These are phyloP conservation scores for Phellopilus nigrolimitatus DNA, from an alignment of 1,284 basidiomycete genomes.

Conservation along the genomic window DNA sequence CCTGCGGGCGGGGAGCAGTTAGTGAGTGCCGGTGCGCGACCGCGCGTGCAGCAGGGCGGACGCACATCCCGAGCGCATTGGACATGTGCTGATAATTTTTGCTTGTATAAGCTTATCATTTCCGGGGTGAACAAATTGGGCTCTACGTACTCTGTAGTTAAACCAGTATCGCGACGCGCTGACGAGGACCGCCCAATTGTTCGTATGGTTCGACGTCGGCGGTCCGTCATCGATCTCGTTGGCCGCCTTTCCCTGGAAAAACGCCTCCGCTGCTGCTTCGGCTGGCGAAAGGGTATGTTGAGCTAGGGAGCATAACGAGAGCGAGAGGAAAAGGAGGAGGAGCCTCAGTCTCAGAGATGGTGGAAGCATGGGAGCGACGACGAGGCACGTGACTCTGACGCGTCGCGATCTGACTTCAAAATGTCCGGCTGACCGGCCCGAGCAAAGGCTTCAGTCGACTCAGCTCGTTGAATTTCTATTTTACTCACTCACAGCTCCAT, in stretches of 20 bases:
- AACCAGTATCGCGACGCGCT: constrained; percentile 97
- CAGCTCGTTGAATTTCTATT: no score
- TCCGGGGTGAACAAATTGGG: background rate
- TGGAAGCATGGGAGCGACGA: background rate
- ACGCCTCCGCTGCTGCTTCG: background rate
- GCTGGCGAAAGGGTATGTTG: background rate
- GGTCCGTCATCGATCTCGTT: background rate
- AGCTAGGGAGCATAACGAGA: background rate
- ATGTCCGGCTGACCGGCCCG: no score
- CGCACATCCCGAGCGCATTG: constrained; percentile 92
- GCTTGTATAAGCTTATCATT: background rate
- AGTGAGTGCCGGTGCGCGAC: no score
- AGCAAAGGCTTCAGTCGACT: no score
- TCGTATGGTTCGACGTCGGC: constrained; percentile 63
- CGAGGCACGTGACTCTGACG: no score
- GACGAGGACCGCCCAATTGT: constrained; percentile 98
- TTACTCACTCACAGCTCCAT: no score
- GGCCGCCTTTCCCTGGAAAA: background rate
- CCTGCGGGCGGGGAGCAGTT: constrained; percentile 39
- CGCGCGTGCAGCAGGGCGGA: background rate
- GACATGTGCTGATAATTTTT: constrained; percentile 80
- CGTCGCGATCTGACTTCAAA: no score
- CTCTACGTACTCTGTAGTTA: constrained; percentile 84
- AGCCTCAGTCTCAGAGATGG: background rate
- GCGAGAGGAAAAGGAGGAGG: background rate